A percentile compares a stretch with the other conserved stretches of the same genome.
Evolutionary conservation across 2,329 filamentous ascomycete species (phyloP).

Genomic region (Aspergillus flavus): DNA sequence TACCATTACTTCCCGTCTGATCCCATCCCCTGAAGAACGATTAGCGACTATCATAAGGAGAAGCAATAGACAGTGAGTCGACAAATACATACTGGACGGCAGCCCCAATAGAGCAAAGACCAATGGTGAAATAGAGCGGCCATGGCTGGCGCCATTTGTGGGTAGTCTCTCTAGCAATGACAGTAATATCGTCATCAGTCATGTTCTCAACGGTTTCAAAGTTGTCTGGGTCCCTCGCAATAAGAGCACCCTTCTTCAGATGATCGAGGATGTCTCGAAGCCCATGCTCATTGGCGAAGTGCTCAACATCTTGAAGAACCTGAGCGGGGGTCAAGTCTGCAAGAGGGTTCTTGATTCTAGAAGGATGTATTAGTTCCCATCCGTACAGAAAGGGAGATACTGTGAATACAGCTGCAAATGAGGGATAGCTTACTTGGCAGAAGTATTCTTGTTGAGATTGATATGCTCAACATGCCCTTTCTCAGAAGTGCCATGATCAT

Average conservation of each 20-base stretch:
- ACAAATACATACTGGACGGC: slow-evolving; percentile 50
- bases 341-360: slow-evolving; percentile 51
- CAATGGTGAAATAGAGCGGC: slow-evolving; percentile 54
- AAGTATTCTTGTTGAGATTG: slow-evolving; percentile 31
- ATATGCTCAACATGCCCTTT: slow-evolving; percentile 27
- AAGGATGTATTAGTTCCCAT: neutral
- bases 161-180: slow-evolving; percentile 48
- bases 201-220: slow-evolving; percentile 50
- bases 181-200: slow-evolving; percentile 44
- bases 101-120: slow-evolving; percentile 55
- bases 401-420: neutral
- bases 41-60: neutral
- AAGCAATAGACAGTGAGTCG: neutral
- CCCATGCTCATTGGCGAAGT: slow-evolving; percentile 45
- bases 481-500: slow-evolving; percentile 22
- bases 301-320: slow-evolving; percentile 46
- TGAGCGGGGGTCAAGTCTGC: slow-evolving; percentile 42
- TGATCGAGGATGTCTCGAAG: slow-evolving; percentile 45
- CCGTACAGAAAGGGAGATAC: neutral
- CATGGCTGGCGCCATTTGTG: slow-evolving; percentile 55
- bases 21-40: slow-evolving; percentile 31
- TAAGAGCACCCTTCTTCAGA: slow-evolving; percentile 52
- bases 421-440: slow-evolving; percentile 29
- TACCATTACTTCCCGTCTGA: slow-evolving; percentile 37
- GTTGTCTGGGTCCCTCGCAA: slow-evolving; percentile 52